These are phyloP conservation scores for Thamnidium elegans DNA, from an alignment of 192 early-diverging fungal genomes.

Conservation along the genomic window DNA sequence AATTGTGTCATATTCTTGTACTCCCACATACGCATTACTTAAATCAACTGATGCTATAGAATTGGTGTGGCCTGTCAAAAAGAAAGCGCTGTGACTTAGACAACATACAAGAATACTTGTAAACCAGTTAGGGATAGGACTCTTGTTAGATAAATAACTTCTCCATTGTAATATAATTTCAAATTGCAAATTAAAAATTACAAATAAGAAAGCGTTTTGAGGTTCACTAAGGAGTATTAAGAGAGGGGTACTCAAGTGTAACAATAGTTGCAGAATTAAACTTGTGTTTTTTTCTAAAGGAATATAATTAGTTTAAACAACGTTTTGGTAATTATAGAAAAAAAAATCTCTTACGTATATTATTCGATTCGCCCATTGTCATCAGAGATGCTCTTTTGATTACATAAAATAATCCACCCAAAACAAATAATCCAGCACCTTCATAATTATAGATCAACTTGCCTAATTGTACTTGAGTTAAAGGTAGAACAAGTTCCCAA, in stretches of 20 bases:
- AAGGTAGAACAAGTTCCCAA: slow-evolving; percentile 9
- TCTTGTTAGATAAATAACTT: not conserved
- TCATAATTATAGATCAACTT: slow-evolving; percentile 34
- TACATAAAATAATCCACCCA: slow-evolving; percentile 24
- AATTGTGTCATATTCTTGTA: slow-evolving; percentile 58
- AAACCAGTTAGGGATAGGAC: slow-evolving; percentile 15
- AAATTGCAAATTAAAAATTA: slow-evolving; percentile 53
- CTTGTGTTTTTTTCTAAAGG: not conserved
- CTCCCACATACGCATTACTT: slow-evolving; percentile 72
- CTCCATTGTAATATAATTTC: slow-evolving; percentile 24
- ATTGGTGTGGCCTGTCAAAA: slow-evolving; percentile 70
- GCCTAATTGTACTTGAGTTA: slow-evolving; percentile 28
- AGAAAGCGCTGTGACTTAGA: slow-evolving; percentile 61
- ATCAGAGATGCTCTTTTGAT: slow-evolving; percentile 20
- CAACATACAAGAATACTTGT: slow-evolving; percentile 27
- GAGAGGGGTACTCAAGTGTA: slow-evolving; percentile 53
- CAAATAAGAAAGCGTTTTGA: slow-evolving; percentile 60
- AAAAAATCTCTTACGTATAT: not conserved
- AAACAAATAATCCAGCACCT: slow-evolving; percentile 25
- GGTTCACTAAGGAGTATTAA: slow-evolving; percentile 59
- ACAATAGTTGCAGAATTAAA: slow-evolving; percentile 23
- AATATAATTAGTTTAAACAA: not conserved
- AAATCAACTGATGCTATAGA: slow-evolving; percentile 77
- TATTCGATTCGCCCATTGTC: not conserved
- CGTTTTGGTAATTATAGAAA: no score